Base-by-base conservation (phyloP, 1,284 basidiomycete genomes). In the Lentinula novae-zelandiae region DNA sequence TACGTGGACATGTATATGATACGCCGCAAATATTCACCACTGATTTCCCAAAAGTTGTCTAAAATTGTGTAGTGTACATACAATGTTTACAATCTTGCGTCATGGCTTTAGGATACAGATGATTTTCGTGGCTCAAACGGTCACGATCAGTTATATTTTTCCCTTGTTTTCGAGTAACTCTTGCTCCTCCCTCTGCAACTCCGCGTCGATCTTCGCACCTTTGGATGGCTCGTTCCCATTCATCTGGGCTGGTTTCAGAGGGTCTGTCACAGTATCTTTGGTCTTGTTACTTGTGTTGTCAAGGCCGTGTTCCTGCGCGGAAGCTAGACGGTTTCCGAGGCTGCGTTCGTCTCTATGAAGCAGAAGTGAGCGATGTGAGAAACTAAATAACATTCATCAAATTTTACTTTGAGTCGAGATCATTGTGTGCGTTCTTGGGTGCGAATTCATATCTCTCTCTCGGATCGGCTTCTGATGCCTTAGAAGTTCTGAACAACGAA, bases 141-240 rank as follows among this genome's bases (percentile, higher is more conserved):
- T 38, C 13, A 15, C 1, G 12, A 38, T 40, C 17, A 4, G 7
- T 58, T 9, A 75, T n/a, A 64, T 68, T 70, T 75, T 79, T 46
- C 76, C 76, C 72, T 85, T 87, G 65, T 74, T 73, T 68, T 67
- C 73, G 58, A 86, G 66, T 56, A 73, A 64, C 64, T 78, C 78
- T 63, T 79, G 59, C 2, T 61, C 61, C 42, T 64, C 62, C 7
- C 55, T 48, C 53, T 63, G 52, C 42, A 62, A 20, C 20, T 64
- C 62, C 1, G 65, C 64, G 42, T 67, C 62, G 6, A 61, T 42
- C 31, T 67, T 54, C n/a, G 64, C 65, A 1, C 86, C 86, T 44
- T 78, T 74, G 0, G 80, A 82, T 0, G 87, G 86, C 66, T 86
- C 75, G 69, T 88, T 82, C 1, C 85, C 84, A 62, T 87, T 80